A percentile compares a stretch with the other conserved stretches of the same genome.
Conservation (phyloP, 2,329 filamentous ascomycete genomes). For the Diplodia corticola region DNA sequence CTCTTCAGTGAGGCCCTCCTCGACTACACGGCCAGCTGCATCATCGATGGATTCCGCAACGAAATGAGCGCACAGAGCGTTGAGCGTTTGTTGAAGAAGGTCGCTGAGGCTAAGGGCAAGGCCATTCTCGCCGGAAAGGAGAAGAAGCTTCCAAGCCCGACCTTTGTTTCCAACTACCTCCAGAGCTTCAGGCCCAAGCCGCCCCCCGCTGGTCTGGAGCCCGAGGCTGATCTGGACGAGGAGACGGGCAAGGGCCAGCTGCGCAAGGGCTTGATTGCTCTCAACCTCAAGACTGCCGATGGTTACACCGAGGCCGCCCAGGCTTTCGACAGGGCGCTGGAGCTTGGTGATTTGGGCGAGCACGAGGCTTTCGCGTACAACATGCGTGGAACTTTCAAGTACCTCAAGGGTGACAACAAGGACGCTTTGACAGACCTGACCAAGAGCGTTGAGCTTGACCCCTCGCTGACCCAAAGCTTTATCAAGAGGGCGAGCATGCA, state of each 20-base stretch:
- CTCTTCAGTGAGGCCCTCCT: conserved; percentile 92
- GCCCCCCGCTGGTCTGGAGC: conserved; percentile 78
- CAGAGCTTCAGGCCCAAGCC: conserved; percentile 91
- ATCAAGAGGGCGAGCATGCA: conserved; percentile 99
- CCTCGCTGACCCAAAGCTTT: conserved; percentile 88
- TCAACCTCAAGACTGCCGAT: conserved; percentile 84
- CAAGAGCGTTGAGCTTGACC: conserved; percentile 89
- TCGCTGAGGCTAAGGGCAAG: conserved; percentile 91
- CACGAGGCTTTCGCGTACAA: conserved; percentile 93
- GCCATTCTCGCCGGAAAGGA: conserved; percentile 77
- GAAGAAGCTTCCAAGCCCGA: conserved; percentile 89
- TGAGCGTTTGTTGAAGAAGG: conserved; percentile 92
- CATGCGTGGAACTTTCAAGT: conserved; percentile 93
- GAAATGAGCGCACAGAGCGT: conserved; percentile 85
- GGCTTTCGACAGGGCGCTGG: conserved; percentile 84
- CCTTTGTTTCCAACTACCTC: conserved; percentile 97
- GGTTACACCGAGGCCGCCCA: conserved; percentile 86
- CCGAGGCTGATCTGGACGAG: conserved; percentile 73
- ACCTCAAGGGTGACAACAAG: conserved; percentile 83
- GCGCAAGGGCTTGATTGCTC: conserved; percentile 75
- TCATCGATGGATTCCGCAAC: conserved; percentile 96
- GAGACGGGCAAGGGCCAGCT: conserved; percentile 82
- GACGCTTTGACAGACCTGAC: conserved; percentile 82
- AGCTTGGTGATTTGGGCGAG: conserved; percentile 75
- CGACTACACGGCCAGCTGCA: conserved; percentile 98